Percentiles rank a stretch among this genome's conserved stretches.
phyloP scores from a whole-genome alignment of 805 yeast species.

The Nakazawaea sp. region DNA sequence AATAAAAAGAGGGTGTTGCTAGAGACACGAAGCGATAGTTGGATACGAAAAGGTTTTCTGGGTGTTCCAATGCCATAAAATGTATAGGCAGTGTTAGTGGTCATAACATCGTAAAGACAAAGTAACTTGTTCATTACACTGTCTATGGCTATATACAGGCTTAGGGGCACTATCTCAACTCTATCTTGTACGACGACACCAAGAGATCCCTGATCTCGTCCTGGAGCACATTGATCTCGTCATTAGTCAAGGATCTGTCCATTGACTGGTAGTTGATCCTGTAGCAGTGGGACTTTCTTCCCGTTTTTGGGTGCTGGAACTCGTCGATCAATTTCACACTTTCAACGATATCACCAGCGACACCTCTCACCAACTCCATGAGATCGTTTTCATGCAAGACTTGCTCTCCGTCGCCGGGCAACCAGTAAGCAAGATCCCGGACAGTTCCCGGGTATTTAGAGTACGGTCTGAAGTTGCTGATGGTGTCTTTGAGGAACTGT shows the following conservation, averaged over 20 bases:
- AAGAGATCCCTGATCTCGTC: slow-evolving; percentile 55
- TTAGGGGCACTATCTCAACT: slow-evolving; percentile 22
- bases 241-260: slow-evolving; percentile 87
- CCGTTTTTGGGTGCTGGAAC: slow-evolving; percentile 79
- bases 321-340: slow-evolving; percentile 76
- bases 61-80: no score
- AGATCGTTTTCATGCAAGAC: slow-evolving; percentile 78
- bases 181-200: slow-evolving; percentile 43
- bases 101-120: no score
- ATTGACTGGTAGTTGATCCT: slow-evolving; percentile 89
- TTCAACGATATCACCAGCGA: slow-evolving; percentile 86
- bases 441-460: slow-evolving; percentile 84
- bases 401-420: slow-evolving; percentile 34
- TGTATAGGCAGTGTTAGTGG: no score
- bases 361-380: slow-evolving; percentile 84
- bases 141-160: background rate
- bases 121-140: no score
- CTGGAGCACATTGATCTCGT: slow-evolving; percentile 75
- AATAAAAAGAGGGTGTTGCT: no score
- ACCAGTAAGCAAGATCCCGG: slow-evolving; percentile 92
- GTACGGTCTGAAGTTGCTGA: slow-evolving; percentile 75
- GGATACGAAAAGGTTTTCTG: no score
- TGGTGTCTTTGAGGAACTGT: slow-evolving; percentile 64
- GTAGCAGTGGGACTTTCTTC: slow-evolving; percentile 74
- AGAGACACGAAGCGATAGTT: no score